phyloP scores from a whole-genome alignment of 805 yeast species.

The Myxozyma neglecta region DNA sequence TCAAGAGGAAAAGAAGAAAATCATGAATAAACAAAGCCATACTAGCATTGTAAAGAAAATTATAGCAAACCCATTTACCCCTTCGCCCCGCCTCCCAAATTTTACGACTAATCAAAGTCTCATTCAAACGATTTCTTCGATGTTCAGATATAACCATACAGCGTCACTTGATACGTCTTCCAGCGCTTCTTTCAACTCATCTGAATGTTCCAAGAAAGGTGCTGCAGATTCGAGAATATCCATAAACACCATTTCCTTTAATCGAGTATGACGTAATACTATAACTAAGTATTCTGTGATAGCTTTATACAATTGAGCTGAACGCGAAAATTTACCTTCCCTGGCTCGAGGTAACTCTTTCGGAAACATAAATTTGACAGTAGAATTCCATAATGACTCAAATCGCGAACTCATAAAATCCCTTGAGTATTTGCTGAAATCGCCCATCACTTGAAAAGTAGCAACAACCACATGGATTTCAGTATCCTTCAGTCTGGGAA shows the following conservation, averaged over 20 bases:
- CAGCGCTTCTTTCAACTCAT: conserved; percentile 9
- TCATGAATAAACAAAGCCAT: neutral
- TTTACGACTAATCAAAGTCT: too few relatives aligned
- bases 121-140: neutral
- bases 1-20: neutral
- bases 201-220: conserved; percentile 6
- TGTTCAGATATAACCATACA: conserved; percentile 21
- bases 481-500: conserved; percentile 36
- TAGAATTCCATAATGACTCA: conserved; percentile 17
- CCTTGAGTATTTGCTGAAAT: conserved; percentile 35
- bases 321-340: conserved; percentile 26
- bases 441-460: conserved; percentile 38
- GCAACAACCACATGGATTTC: conserved; percentile 40
- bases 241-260: conserved; percentile 13
- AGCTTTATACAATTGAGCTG: conserved; percentile 19
- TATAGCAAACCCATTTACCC: too few relatives aligned
- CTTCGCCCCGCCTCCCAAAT: too few relatives aligned
- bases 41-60: neutral
- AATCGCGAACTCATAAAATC: conserved; percentile 43
- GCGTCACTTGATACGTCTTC: conserved; percentile 20
- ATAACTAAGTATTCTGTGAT: conserved; percentile 6
- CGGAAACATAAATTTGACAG: conserved; percentile 15
- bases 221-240: conserved; percentile 13
- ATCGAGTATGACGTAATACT: conserved; percentile 15
- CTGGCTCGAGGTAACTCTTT: conserved; percentile 17